Evolutionary conservation across 2,329 filamentous ascomycete species (phyloP).

Genomic region (Sclerotinia borealis): DNA sequence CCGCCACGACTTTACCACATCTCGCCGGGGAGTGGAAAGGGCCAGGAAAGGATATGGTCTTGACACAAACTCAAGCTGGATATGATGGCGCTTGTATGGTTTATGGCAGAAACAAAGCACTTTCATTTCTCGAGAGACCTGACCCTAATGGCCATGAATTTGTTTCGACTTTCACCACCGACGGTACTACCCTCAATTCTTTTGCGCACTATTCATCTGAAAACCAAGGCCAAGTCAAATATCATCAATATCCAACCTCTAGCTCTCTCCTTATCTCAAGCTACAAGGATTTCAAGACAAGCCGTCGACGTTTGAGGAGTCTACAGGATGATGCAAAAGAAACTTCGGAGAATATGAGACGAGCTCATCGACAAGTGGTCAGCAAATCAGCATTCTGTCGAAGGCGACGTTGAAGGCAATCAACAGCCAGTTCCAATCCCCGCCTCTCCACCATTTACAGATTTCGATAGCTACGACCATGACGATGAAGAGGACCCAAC

Average conservation of each 20-base stretch:
- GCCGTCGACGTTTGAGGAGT: background rate
- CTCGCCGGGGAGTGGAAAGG: conserved; percentile 19
- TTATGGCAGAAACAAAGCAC: conserved; percentile 2
- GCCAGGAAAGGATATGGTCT: conserved; percentile 5
- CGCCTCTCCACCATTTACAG: background rate
- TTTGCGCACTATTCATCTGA: conserved; percentile 3
- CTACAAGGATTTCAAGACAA: background rate
- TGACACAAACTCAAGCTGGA: conserved; percentile 4
- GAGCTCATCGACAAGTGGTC: conserved; percentile 8
- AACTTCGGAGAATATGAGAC: conserved; percentile 13
- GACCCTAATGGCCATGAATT: background rate
- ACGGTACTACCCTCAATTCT: background rate
- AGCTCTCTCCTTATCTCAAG: conserved; percentile 3
- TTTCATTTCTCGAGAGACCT: background rate
- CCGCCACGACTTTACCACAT: conserved; percentile 17
- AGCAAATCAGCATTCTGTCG: conserved; percentile 12
- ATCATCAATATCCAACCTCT: conserved; percentile 1
- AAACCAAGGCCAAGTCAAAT: background rate
- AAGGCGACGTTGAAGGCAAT: background rate
- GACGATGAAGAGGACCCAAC: conserved; percentile 11
- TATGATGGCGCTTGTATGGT: conserved; percentile 3
- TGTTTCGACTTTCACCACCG: background rate
- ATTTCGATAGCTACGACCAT: too few relatives aligned
- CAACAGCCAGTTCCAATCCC: background rate
- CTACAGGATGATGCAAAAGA: background rate